These are phyloP conservation scores for Trametes cubensis DNA, from an alignment of 768 basidiomycete genomes.

Conservation along the genomic window DNA sequence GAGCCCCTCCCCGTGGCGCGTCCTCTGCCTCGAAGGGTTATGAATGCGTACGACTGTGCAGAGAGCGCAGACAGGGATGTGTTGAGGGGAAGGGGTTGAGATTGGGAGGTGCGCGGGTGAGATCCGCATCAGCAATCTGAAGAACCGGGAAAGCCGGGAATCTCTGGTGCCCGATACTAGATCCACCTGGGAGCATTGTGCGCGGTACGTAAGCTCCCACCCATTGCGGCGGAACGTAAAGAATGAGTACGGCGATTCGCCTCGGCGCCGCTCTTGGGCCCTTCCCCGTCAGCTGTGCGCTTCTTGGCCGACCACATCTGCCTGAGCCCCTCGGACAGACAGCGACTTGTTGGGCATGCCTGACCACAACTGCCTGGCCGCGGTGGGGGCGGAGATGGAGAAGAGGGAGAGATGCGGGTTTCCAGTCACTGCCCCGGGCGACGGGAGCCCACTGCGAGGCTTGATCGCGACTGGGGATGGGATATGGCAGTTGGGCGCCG, in stretches of 20 bases:
- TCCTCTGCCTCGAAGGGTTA: not conserved
- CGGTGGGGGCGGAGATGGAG: not conserved
- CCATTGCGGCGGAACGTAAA: slow-evolving; percentile 24
- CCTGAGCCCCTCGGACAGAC: not conserved
- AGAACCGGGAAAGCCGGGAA: slow-evolving; percentile 35
- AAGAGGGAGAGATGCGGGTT: slow-evolving; percentile 9
- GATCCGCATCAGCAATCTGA: slow-evolving; percentile 36
- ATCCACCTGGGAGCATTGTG: slow-evolving; percentile 20
- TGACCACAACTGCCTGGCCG: not conserved
- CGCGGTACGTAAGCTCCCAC: slow-evolving; percentile 29
- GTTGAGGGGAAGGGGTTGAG: slow-evolving; percentile 16
- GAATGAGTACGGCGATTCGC: slow-evolving; percentile 29
- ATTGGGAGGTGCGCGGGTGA: slow-evolving; percentile 19
- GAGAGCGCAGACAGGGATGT: slow-evolving; percentile 1
- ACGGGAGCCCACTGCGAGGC: slow-evolving; percentile 1
- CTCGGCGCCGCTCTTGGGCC: slow-evolving; percentile 28
- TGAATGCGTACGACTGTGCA: not conserved
- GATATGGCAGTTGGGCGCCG: slow-evolving; percentile 26
- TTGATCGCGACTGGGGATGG: slow-evolving; percentile 9
- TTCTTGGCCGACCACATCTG: not conserved
- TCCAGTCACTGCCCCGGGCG: slow-evolving; percentile 15
- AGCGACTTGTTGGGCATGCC: not conserved
- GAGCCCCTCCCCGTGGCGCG: not conserved
- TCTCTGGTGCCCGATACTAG: slow-evolving; percentile 36
- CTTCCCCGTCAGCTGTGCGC: slow-evolving; percentile 12